A percentile compares a stretch with the other conserved stretches of the same genome.
phyloP scores from a whole-genome alignment of 2,329 filamentous ascomycete species.

The Xylaria sp. region DNA sequence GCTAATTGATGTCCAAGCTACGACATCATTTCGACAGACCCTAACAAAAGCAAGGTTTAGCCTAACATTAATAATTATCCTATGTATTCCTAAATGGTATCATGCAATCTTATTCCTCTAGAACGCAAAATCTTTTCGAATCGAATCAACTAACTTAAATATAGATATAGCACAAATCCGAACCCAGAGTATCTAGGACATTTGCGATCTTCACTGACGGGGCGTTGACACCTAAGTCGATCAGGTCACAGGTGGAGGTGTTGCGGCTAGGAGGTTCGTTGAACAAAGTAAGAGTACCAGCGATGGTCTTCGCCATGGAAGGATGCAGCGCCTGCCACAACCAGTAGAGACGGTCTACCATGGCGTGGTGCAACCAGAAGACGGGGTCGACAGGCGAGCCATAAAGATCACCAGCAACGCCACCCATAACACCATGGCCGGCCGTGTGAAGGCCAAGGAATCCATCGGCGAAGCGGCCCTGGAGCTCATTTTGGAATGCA shows the following conservation, averaged over 20 bases:
- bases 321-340: slow-evolving; percentile 43
- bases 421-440: slow-evolving; percentile 48
- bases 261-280: slow-evolving; percentile 45
- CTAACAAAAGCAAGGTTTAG: neutral
- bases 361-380: slow-evolving; percentile 45
- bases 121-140: neutral
- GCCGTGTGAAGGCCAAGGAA: slow-evolving; percentile 47
- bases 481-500: slow-evolving; percentile 48
- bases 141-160: neutral
- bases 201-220: slow-evolving; percentile 12
- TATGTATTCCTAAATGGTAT: slow-evolving; percentile 20
- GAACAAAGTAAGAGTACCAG: slow-evolving; percentile 44
- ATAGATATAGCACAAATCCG: slow-evolving; percentile 34
- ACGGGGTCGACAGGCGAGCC: slow-evolving; percentile 43
- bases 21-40: neutral
- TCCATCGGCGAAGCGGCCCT: slow-evolving; percentile 46
- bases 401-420: slow-evolving; percentile 42
- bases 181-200: slow-evolving; percentile 26
- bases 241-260: slow-evolving; percentile 39
- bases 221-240: slow-evolving; percentile 40
- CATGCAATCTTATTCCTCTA: slow-evolving; percentile 1
- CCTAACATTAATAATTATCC: neutral
- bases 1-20: too few species aligned
- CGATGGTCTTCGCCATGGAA: slow-evolving; percentile 35
- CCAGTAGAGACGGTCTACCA: slow-evolving; percentile 46